A percentile compares a stretch with the other conserved stretches of the same genome.
phyloP scores from a whole-genome alignment of 225 moss, liverwort and hornwort genomes.

The Physcomitrium patens region DNA sequence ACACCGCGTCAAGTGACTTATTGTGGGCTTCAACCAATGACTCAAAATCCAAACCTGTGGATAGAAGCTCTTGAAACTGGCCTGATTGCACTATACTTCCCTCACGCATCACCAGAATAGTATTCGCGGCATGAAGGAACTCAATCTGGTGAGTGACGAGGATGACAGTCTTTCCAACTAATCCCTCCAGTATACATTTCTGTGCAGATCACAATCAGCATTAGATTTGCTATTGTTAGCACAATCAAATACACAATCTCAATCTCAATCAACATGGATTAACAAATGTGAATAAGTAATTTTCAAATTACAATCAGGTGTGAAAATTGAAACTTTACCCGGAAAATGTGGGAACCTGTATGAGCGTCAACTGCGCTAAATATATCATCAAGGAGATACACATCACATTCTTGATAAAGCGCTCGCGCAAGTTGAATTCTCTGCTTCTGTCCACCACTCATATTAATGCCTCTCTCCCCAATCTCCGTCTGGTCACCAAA shows the following conservation, averaged over 20 bases:
- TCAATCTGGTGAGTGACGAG: constrained; percentile 96
- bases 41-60: constrained; percentile 76
- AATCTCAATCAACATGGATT: neutral
- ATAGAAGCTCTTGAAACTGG: constrained; percentile 72
- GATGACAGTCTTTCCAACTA: constrained; percentile 81
- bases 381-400: constrained; percentile 93
- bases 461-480: constrained; percentile 91
- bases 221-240: neutral
- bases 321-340: constrained; percentile 39
- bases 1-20: constrained; percentile 74
- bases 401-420: constrained; percentile 85
- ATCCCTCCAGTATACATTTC: constrained; percentile 77
- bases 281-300: neutral
- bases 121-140: constrained; percentile 80
- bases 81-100: constrained; percentile 88
- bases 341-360: constrained; percentile 86
- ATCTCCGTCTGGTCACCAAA: constrained; percentile 90
- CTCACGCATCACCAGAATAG: constrained; percentile 88
- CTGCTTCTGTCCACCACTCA: constrained; percentile 98
- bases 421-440: constrained; percentile 98
- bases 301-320: neutral
- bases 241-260: constrained; percentile 1
- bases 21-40: constrained; percentile 82
- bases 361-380: constrained; percentile 99
- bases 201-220: constrained; percentile 39